Evolutionary conservation across 1,284 basidiomycete genomes (phyloP).

Genomic region (Cutaneotrichosporon sp.): DNA sequence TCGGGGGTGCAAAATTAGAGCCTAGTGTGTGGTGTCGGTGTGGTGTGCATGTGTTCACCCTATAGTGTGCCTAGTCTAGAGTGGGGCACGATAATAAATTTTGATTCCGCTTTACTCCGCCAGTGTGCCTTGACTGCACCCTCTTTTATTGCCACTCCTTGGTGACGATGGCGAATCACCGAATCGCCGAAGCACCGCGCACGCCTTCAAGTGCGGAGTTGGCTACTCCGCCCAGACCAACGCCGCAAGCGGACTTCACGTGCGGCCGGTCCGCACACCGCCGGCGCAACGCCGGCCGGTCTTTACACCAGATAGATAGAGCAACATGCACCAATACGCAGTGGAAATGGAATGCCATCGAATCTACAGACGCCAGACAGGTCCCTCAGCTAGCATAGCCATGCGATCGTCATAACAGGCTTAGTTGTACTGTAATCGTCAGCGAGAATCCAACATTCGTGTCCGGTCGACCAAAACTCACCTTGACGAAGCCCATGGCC

Average conservation of each 20-base stretch:
- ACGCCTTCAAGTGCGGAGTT: too few species aligned
- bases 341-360: conserved; percentile 17
- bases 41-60: too few species aligned
- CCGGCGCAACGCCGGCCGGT: too few species aligned
- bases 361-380: conserved; percentile 17
- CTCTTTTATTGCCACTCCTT: not conserved
- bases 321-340: not conserved
- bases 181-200: not conserved
- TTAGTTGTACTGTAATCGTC: conserved; percentile 34
- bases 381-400: conserved; percentile 11
- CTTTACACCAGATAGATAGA: too few species aligned
- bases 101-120: too few species aligned
- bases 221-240: too few species aligned
- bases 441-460: conserved; percentile 9
- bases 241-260: too few species aligned
- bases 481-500: conserved; percentile 92
- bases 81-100: too few species aligned
- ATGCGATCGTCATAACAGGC: conserved; percentile 9
- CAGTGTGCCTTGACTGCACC: not conserved
- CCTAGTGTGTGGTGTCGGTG: too few species aligned
- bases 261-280: too few species aligned
- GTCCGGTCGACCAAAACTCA: conserved; percentile 45
- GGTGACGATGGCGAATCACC: not conserved
- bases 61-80: too few species aligned
- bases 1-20: too few species aligned